Percentiles rank a stretch among this genome's conserved stretches.
phyloP scores from a whole-genome alignment of 1,284 basidiomycete species.

The Papiliotrema flavescens region DNA sequence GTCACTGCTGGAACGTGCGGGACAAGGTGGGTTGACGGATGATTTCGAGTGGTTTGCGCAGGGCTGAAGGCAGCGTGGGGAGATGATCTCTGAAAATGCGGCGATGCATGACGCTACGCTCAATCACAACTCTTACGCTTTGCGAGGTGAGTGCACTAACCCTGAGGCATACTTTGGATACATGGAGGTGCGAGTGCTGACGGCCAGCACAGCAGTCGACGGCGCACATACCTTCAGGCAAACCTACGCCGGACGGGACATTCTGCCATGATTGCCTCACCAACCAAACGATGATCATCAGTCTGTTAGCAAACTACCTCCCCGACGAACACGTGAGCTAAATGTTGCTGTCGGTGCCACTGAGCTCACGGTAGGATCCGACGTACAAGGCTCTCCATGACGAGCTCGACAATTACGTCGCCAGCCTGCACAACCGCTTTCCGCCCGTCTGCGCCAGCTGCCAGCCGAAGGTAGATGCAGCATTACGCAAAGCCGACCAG shows the following conservation, averaged over 20 bases:
- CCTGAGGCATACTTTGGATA: neutral
- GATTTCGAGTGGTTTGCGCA: neutral
- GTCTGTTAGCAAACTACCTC: constrained; percentile 81
- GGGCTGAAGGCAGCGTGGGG: constrained; percentile 52
- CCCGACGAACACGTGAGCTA: constrained; percentile 59
- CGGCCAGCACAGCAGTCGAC: constrained; percentile 28
- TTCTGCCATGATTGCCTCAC: constrained; percentile 84
- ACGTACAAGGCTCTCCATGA: constrained; percentile 62
- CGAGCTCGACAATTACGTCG: constrained; percentile 65
- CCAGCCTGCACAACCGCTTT: constrained; percentile 72
- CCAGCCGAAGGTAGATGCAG: constrained; percentile 70
- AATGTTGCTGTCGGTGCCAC: neutral
- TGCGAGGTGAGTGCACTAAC: constrained; percentile 59
- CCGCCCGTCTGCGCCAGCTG: constrained; percentile 77
- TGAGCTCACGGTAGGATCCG: constrained; percentile 56
- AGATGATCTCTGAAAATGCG: constrained; percentile 76
- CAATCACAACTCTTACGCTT: constrained; percentile 67
- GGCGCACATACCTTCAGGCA: constrained; percentile 25
- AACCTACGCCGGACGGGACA: constrained; percentile 38
- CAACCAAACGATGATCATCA: constrained; percentile 81
- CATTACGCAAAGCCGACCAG: constrained; percentile 68
- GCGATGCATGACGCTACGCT: constrained; percentile 75
- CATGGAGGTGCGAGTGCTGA: too few relatives aligned
- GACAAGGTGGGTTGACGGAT: constrained; percentile 23
- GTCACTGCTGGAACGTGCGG: constrained; percentile 43